These are phyloP conservation scores for Pleurozium schreberi DNA, from an alignment of 225 moss, liverwort and hornwort genomes.

Conservation along the genomic window DNA sequence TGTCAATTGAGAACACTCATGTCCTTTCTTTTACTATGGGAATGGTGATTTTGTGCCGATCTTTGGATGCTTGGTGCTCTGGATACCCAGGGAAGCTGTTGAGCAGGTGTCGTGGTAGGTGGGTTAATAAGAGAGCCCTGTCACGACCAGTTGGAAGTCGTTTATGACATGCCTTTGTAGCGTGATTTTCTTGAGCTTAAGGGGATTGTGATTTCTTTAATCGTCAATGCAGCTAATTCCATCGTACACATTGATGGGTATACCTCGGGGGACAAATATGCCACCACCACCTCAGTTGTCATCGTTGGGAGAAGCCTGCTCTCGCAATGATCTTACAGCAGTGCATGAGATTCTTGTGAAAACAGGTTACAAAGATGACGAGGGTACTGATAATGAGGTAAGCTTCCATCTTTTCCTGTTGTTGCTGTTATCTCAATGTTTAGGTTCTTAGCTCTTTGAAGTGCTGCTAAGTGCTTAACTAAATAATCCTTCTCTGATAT, in stretches of 20 bases:
- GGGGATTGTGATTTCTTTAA: conserved; percentile 38
- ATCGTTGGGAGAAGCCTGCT: conserved; percentile 41
- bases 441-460: background rate
- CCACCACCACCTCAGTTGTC: conserved; percentile 31
- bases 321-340: conserved; percentile 47
- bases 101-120: background rate
- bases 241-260: conserved; percentile 45
- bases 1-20: background rate
- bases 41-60: background rate
- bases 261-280: conserved; percentile 25
- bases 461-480: background rate
- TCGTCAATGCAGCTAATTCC: conserved; percentile 48
- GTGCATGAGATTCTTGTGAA: conserved; percentile 47
- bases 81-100: background rate
- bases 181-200: conserved; percentile 20
- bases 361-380: conserved; percentile 47
- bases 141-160: background rate
- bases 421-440: background rate
- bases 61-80: background rate
- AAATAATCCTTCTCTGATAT: background rate
- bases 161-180: background rate
- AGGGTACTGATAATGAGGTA: conserved; percentile 51
- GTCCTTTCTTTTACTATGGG: background rate
- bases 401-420: background rate
- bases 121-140: background rate